These are phyloP conservation scores for Neobulgaria alba DNA, from an alignment of 2,329 filamentous ascomycete genomes.

Conservation along the genomic window DNA sequence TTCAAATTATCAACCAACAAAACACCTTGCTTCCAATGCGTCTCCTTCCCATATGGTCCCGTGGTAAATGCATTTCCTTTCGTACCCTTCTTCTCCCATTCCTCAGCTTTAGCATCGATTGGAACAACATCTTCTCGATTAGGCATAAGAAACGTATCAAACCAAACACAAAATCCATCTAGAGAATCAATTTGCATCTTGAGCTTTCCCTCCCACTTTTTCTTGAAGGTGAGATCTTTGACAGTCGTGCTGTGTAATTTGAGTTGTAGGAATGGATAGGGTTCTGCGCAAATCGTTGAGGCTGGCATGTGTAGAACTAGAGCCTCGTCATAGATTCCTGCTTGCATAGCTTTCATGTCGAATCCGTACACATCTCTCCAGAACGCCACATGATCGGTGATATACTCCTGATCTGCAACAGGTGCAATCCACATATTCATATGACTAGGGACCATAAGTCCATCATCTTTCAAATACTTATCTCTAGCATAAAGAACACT, in stretches of 20 bases:
- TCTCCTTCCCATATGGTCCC: constrained; percentile 65
- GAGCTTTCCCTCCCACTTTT: constrained; percentile 55
- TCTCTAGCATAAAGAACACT: constrained; percentile 85
- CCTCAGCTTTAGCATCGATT: constrained; percentile 47
- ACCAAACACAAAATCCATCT: constrained; percentile 90
- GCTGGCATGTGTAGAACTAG: constrained; percentile 64
- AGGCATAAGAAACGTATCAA: constrained; percentile 83
- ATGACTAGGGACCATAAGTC: constrained; percentile 80
- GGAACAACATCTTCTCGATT: constrained; percentile 40
- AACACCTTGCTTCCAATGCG: constrained; percentile 86
- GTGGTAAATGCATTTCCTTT: constrained; percentile 80
- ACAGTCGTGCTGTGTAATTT: constrained; percentile 66
- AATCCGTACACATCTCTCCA: constrained; percentile 95
- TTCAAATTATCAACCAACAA: constrained; percentile 53
- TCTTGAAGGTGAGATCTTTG: constrained; percentile 68
- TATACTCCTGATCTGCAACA: constrained; percentile 66
- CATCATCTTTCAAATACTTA: constrained; percentile 70
- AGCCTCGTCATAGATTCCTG: constrained; percentile 73
- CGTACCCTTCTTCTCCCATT: constrained; percentile 48
- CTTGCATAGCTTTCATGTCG: constrained; percentile 85
- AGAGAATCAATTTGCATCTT: constrained; percentile 55
- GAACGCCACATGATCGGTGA: constrained; percentile 70
- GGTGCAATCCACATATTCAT: constrained; percentile 77
- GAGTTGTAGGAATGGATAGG: constrained; percentile 62
- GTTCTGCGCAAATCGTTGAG: constrained; percentile 48